Base-by-base conservation (phyloP, 768 basidiomycete species). In the Boletus vinaceobasis region DNA sequence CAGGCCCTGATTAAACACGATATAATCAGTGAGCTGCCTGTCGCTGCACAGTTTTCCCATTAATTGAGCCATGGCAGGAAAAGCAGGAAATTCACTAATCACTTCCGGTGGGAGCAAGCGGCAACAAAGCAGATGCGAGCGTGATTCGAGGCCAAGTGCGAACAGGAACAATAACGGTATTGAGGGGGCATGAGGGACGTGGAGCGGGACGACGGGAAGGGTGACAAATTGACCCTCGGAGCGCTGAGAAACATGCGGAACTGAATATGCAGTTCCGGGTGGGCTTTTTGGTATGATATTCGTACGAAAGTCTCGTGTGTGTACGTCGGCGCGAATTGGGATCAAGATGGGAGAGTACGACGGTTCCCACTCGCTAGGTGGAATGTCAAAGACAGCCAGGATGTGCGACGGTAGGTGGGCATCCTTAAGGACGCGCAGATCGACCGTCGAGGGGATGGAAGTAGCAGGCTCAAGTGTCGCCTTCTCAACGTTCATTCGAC, bases 51-150 rank as follows among this genome's bases (percentile, higher is more conserved):
- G 55, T 5, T 65, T 69, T 38, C 77, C 74, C 68, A 86, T 77
- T 39, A 76, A 70, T 23, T 73, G 67, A 1, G 83, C 73, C 85
- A 87, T 87, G 10, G 76, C 75, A 2, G 81, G 74, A 21, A 79
- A 73, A 45, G 85, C 78, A 4, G 85, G 85, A 64, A 85, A 87
- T 66, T 87, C 85, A 53, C 74, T 79, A 35, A 77, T 70, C 38
- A 70, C 75, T 54, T 67, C 64, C 4, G 73, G 60, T 1, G 85
- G 85, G n/a, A 86, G 81, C 33, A 86, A 73, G 53, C 71, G 75
- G 54, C 75, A 76, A 15, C 76, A 78, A 27, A 86, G 74, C 31
- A 73, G 56, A 44, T 80, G 76, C 13, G 73, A 66, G 32, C 79
- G 75, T 11, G 69, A 71, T 64, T 84, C 82, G 43, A 85, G 72